Conservation (phyloP, 768 basidiomycete genomes). For the Crepidotus variabilis region DNA sequence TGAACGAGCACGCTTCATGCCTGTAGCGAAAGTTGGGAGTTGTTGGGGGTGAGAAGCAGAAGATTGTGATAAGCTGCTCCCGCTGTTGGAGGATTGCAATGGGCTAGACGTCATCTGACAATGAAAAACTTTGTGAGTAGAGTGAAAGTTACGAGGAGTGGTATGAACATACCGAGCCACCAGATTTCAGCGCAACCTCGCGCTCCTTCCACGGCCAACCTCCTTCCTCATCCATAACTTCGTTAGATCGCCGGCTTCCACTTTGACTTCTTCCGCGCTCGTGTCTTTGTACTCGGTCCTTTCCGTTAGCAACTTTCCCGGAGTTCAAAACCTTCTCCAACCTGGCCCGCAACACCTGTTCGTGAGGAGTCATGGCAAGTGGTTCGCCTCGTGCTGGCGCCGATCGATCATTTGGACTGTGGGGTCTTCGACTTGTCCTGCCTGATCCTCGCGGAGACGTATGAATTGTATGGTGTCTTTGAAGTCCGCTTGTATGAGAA, state of each 20-base stretch:
- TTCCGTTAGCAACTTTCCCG: slow-evolving; percentile 6
- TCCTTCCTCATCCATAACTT: slow-evolving; percentile 24
- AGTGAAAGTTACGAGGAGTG: neutral
- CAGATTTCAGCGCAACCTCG: neutral
- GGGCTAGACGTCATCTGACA: neutral
- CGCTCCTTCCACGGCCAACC: slow-evolving; percentile 22
- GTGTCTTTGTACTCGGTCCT: slow-evolving; percentile 1
- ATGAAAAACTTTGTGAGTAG: neutral
- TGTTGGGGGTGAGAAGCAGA: slow-evolving; percentile 1
- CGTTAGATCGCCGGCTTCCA: slow-evolving; percentile 16
- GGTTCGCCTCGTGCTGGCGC: slow-evolving; percentile 8
- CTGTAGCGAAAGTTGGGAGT: neutral
- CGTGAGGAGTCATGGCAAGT: slow-evolving; percentile 40
- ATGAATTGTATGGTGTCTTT: neutral
- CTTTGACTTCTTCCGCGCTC: slow-evolving; percentile 5
- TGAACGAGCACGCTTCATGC: slow-evolving; percentile 11
- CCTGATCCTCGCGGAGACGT: neutral
- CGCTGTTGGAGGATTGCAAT: slow-evolving; percentile 9
- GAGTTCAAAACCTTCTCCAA: slow-evolving; percentile 47
- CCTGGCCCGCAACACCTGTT: slow-evolving; percentile 48
- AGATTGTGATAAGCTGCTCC: slow-evolving; percentile 1
- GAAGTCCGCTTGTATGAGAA: neutral
- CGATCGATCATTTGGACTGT: neutral
- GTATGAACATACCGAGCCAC: slow-evolving; percentile 10
- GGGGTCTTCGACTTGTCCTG: neutral